These are phyloP conservation scores for Cryptococcus sp. DNA, from an alignment of 1,284 basidiomycete genomes.

Conservation along the genomic window DNA sequence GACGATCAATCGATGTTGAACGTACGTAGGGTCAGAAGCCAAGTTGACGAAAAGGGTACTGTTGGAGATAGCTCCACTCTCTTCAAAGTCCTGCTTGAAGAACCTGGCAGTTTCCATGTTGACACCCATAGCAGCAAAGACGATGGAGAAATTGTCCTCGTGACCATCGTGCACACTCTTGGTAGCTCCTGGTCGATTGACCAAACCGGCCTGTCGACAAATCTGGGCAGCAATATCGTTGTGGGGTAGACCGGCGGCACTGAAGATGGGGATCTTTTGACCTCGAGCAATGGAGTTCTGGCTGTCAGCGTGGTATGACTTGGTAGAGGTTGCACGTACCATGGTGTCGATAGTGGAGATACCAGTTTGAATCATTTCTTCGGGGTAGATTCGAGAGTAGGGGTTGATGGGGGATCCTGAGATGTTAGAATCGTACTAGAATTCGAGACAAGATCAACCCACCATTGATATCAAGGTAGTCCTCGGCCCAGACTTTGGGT, in stretches of 20 bases:
- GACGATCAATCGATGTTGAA: not conserved
- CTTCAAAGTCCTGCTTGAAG: conserved; percentile 99
- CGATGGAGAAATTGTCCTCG: conserved; percentile 99
- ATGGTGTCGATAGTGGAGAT: conserved; percentile 98
- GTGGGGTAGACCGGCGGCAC: conserved; percentile 93
- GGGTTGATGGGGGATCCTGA: conserved; percentile 97
- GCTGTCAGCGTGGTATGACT: conserved; percentile 2
- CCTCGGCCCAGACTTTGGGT: conserved; percentile 98
- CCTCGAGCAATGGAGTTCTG: conserved; percentile 96
- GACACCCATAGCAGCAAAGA: conserved; percentile 99
- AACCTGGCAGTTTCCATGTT: conserved; percentile 99
- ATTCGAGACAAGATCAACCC: conserved; percentile 36
- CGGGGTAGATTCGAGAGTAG: conserved; percentile 97
- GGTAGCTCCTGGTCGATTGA: conserved; percentile 73
- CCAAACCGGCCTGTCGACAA: conserved; percentile 96
- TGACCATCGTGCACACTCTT: conserved; percentile 98
- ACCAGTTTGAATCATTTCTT: conserved; percentile 99
- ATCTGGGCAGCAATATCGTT: conserved; percentile 99
- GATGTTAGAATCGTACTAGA: conserved; percentile 6
- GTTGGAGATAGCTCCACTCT: conserved; percentile 95
- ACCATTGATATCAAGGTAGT: conserved; percentile 99
- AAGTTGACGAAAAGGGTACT: conserved; percentile 98
- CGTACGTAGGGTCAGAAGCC: conserved; percentile 92
- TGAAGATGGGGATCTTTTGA: conserved; percentile 99
- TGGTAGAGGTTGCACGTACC: conserved; percentile 38